Base-by-base conservation (phyloP, 202 grass and related monocot species). In the Zizania palustris region DNA sequence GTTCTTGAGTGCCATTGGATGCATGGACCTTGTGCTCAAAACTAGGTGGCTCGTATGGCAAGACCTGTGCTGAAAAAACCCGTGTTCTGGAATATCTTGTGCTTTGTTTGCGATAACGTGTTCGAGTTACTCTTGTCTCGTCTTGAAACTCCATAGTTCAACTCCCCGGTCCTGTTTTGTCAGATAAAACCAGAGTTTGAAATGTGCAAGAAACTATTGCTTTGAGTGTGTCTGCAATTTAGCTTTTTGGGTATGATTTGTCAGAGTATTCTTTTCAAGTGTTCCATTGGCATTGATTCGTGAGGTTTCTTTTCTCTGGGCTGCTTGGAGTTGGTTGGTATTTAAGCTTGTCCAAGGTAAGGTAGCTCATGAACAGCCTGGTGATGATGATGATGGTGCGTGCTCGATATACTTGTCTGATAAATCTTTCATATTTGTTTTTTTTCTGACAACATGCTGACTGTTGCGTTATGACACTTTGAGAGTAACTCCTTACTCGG, bases 241-340 rank as follows among this genome's bases (percentile, higher is more conserved):
- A 16, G 63, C 45, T 63, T 69, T 83, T 79, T 79, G 7, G 37
- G 55, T 62, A 65, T 54, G 39, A 69, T 48, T 67, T 83, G 45
- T 73, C 54, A 67, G 22, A 49, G 33, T 64, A 45, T 40, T 1
- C 2, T 28, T 62, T 39, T 58, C 63, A 58, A 56, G 42, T 49
- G 70, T 75, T 21, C 58, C 65, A 21, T 75, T 71, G 76, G 56
- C 51, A 13, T 28, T 80, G 58, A 68, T 0, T 28, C 28, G 2
- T 28, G 28, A 28, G 28, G 60, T 28, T 28, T 28, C 2, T 84
- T 76, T 57, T 48, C 72, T 80, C 71, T 80, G 64, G 56, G 60
- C 80, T 40, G 63, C 80, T 64, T 83, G 75, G 70, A 80, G 75
- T 70, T 84, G 63, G 86, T 84, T 84, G 57, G 76, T 81, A 84